Evolutionary conservation across 2,329 filamentous ascomycete species (phyloP).

Genomic region (Botryosphaeria dothidea): DNA sequence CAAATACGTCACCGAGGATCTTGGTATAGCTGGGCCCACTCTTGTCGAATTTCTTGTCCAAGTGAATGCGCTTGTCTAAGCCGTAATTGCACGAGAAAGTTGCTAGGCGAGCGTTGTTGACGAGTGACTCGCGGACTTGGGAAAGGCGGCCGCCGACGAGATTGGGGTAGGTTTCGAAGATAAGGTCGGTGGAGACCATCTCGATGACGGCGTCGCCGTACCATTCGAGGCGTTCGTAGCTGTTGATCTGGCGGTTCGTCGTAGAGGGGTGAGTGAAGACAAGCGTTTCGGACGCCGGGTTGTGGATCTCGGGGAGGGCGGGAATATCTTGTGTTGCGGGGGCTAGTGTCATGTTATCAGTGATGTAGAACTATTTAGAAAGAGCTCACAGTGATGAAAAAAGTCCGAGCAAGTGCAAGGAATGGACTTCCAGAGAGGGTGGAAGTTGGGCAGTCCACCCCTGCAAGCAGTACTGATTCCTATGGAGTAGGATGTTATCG

Average conservation of each 20-base stretch:
- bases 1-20: constrained; percentile 82
- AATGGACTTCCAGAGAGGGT: too few species aligned
- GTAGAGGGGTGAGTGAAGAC: constrained; percentile 64
- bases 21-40: constrained; percentile 54
- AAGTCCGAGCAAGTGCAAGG: too few species aligned
- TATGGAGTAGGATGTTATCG: too few species aligned
- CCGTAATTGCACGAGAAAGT: constrained; percentile 70
- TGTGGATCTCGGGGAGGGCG: constrained; percentile 59
- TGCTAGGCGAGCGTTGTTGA: constrained; percentile 78
- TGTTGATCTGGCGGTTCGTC: constrained; percentile 15
- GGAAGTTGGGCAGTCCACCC: too few species aligned
- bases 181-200: constrained; percentile 71
- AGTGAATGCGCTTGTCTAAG: constrained; percentile 57
- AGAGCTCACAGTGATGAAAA: neutral
- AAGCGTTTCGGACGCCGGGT: constrained; percentile 60
- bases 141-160: constrained; percentile 63
- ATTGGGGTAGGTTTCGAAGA: constrained; percentile 53
- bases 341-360: neutral
- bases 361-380: neutral
- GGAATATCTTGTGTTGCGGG: neutral
- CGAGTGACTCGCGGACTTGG: constrained; percentile 74
- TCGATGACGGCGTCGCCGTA: constrained; percentile 86
- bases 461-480: too few species aligned
- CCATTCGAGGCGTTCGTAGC: constrained; percentile 84
- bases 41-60: neutral